Evolutionary conservation across 2,329 filamentous ascomycete species (phyloP), one percentile per base, ranked within the genome.

Genomic region (Colletotrichum sp.): DNA sequence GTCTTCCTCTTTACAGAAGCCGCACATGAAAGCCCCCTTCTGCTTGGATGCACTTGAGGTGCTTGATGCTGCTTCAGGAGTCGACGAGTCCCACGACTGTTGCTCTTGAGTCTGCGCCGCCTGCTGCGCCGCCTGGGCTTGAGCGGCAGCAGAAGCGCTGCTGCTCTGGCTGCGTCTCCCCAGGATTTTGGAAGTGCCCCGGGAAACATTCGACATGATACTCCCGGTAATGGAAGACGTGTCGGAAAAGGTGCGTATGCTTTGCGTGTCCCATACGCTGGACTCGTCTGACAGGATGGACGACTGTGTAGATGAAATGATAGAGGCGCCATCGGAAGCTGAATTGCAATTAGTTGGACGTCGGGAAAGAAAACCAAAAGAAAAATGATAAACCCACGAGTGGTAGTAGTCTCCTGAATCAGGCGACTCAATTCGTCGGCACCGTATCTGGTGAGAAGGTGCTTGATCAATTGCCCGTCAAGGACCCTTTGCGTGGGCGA

Each of bases 1-100:
- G 59, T 81, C 80, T 70, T 84, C 84, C 77, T 88, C 87, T 48
- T 82, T 82, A 78, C 87, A 88, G 71, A 88, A 87, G 12, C 82
- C 81, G 72, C 82, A 84, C 72, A 84, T 84, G 77, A 87, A 82
- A 7, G 83, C 82, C 13, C 83, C 82, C 68, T 85, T 85, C 64
- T 85, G 84, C 72, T 86, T 86, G 5, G 84, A 79, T 6, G 82
- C 78, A 57, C 74, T 75, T 5, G 77, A 73, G 7, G 78, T 73
- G 28, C 78, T 72, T 24, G 78, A 75, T n/a, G 80, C 77, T 12
- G 80, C 80, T 59, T 78, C 80, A 21, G 78, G 80, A 57, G 77
- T 70, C 9, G 66, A 72, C 6, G 59, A 48, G 24, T 75, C 74
- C 75, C 75, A 77, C 13, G 72, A 60, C 18, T 76, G 69, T 18